Evolutionary conservation across 2,329 filamentous ascomycete genomes (phyloP), one percentile per base, ranked within the genome.

Genomic region (Claviceps digitariae): DNA sequence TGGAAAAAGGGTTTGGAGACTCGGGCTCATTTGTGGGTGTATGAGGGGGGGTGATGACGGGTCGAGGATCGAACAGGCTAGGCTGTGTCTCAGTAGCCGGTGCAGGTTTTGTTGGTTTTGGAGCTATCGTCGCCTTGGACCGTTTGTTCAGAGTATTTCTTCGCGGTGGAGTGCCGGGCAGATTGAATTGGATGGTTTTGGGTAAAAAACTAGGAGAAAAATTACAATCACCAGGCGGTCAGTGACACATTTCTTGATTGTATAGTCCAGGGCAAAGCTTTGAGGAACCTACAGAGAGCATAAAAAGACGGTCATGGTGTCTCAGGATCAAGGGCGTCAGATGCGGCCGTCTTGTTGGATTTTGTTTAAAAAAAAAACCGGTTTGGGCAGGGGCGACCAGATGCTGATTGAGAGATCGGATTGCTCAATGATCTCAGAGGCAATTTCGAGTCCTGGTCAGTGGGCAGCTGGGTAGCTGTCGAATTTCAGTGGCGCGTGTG

Each of bases 171-270:
- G 74, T 75, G 41, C 76, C 75, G 12, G 81, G 79, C 54, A 87
- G 75, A 60, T 84, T 83, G 68, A 97, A 97, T 68, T 95, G 84
- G 63, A 95, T 77, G 43, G 91, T 97, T 67, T 95, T 90, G 36
- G 91, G 91, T 38, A 96, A 79, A 66, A 95, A 95, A 54, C 90
- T 95, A 36, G 4, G 21, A 8, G 3, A 3, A 40, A 34, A n/a
- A n/a, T n/a, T n/a, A n/a, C n/a, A n/a, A n/a, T n/a, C n/a, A n/a
- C 31, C 25, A 15, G 27, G 1, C 7, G 45, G 45, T 48, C 46
- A 51, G 46, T 20, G 5, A 31, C 36, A 23, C 7, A 43, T 25
- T n/a, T n/a, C 25, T 44, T 20, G 15, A 9, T 7, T 8, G n/a
- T n/a, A 10, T 17, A 10, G 23, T 34, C 12, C 15, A 21, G 7